A percentile compares a stretch with the other conserved stretches of the same genome.
These are phyloP conservation scores for Oryza nivara DNA, from an alignment of 176 grass and related monocot species.

Conservation along the genomic window DNA sequence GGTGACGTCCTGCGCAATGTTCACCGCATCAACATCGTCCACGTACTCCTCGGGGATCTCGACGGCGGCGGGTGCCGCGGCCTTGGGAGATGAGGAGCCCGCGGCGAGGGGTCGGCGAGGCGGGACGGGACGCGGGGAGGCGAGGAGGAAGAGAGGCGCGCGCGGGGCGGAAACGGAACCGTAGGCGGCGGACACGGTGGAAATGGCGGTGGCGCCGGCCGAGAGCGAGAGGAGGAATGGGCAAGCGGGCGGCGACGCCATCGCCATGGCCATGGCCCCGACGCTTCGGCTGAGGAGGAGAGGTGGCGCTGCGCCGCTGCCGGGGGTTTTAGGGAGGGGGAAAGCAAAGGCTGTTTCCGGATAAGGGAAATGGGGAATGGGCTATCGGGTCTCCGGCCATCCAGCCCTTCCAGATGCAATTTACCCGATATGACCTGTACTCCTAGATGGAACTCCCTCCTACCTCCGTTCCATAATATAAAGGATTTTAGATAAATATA, in stretches of 20 bases:
- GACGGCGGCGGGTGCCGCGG: constrained; percentile 38
- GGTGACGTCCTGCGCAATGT: constrained; percentile 90
- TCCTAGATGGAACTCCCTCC: no score
- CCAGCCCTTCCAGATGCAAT: no score
- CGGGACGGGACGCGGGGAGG: constrained; percentile 5
- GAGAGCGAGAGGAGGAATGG: constrained; percentile 46
- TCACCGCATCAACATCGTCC: constrained; percentile 73
- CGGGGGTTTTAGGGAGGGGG: constrained; percentile 39
- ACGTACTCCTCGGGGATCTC: constrained; percentile 47
- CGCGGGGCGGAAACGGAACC: not conserved
- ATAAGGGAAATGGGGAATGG: constrained; percentile 46
- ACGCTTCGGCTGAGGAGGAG: constrained; percentile 8
- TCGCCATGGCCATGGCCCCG: constrained; percentile 71
- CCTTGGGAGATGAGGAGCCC: constrained; percentile 35
- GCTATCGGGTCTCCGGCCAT: not conserved
- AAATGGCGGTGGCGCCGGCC: constrained; percentile 3
- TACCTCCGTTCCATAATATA: no score
- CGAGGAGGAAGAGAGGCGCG: constrained; percentile 10
- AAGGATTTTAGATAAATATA: no score
- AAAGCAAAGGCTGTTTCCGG: constrained; percentile 26
- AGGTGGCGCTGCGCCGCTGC: not conserved
- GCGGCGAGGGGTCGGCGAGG: constrained; percentile 15
- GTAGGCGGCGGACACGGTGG: not conserved
- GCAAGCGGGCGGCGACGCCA: constrained; percentile 59
- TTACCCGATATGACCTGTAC: no score